These are phyloP conservation scores for Lasiodiplodia hormozganensis DNA, from an alignment of 2,329 filamentous ascomycete genomes.

Conservation along the genomic window DNA sequence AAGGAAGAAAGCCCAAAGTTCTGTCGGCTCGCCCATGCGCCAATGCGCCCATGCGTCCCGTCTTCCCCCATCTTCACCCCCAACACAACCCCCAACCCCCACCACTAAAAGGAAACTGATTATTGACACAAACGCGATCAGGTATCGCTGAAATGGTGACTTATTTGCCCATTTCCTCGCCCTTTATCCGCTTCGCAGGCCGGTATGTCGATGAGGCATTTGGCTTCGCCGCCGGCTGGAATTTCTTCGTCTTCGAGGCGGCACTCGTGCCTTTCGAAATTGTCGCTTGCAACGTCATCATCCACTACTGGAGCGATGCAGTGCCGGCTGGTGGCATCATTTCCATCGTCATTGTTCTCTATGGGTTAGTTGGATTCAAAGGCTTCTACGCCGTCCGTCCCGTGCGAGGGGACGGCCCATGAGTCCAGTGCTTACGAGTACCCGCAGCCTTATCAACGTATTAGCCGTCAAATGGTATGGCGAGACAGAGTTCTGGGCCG, in stretches of 20 bases:
- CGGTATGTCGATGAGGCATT: conserved; percentile 78
- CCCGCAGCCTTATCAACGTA: conserved; percentile 71
- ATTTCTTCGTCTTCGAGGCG: conserved; percentile 76
- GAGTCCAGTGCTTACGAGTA: conserved; percentile 68
- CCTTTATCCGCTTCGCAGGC: conserved; percentile 79
- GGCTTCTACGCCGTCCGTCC: conserved; percentile 44
- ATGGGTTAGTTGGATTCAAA: conserved; percentile 59
- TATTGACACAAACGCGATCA: conserved; percentile 30
- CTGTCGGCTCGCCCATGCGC: too few relatives aligned
- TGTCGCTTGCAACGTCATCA: conserved; percentile 73
- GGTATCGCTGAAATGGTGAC: conserved; percentile 78
- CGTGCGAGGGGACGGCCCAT: conserved; percentile 63
- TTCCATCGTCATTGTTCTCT: conserved; percentile 73
- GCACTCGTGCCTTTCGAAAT: conserved; percentile 72
- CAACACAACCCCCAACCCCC: not conserved
- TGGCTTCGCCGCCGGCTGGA: conserved; percentile 75
- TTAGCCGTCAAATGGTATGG: conserved; percentile 76
- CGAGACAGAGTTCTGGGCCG: conserved; percentile 80
- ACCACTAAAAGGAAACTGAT: not conserved
- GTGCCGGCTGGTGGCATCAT: conserved; percentile 66
- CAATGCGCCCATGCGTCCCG: conserved; percentile 33
- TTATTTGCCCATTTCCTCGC: conserved; percentile 76
- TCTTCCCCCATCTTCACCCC: conserved; percentile 31
- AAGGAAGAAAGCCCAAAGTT: not conserved
- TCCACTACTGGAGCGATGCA: conserved; percentile 74